Conservation (phyloP, 495 filamentous ascomycete genomes). For the Lepidopterella palustris region DNA sequence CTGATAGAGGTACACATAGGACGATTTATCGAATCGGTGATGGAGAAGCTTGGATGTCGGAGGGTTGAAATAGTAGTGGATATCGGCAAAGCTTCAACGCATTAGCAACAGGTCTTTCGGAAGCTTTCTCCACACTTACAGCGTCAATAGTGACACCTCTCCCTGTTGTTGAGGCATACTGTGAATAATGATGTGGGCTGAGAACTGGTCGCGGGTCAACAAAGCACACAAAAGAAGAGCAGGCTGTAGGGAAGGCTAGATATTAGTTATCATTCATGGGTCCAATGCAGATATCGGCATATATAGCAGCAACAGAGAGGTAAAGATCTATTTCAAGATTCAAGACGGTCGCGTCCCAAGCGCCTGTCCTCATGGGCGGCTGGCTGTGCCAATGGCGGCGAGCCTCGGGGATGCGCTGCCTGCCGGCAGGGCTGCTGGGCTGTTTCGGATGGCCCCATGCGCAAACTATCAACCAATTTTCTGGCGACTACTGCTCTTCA, state of each 20-base stretch:
- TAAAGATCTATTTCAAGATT: slow-evolving; percentile 1
- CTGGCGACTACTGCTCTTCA: no score
- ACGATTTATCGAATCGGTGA: slow-evolving; percentile 84
- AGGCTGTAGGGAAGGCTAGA: neutral
- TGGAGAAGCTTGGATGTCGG: slow-evolving; percentile 65
- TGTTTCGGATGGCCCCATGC: no score
- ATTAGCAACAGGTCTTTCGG: slow-evolving; percentile 11
- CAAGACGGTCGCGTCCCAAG: neutral
- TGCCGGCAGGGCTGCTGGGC: no score
- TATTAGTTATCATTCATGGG: neutral
- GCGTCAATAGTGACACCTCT: slow-evolving; percentile 70
- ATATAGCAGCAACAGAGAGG: neutral
- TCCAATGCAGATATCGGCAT: neutral
- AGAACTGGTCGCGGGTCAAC: neutral
- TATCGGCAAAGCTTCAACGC: slow-evolving; percentile 68
- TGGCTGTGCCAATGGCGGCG: neutral
- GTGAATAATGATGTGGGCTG: neutral
- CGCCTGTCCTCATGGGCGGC: neutral
- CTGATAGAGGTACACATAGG: slow-evolving; percentile 82
- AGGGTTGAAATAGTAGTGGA: slow-evolving; percentile 80
- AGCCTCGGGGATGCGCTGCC: neutral
- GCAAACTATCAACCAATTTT: no score
- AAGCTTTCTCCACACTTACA: slow-evolving; percentile 51
- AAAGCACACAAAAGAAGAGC: neutral
- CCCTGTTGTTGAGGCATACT: slow-evolving; percentile 71